Base-by-base conservation (phyloP, 2,329 filamentous ascomycete species). In the Colletotrichum camelliae region DNA sequence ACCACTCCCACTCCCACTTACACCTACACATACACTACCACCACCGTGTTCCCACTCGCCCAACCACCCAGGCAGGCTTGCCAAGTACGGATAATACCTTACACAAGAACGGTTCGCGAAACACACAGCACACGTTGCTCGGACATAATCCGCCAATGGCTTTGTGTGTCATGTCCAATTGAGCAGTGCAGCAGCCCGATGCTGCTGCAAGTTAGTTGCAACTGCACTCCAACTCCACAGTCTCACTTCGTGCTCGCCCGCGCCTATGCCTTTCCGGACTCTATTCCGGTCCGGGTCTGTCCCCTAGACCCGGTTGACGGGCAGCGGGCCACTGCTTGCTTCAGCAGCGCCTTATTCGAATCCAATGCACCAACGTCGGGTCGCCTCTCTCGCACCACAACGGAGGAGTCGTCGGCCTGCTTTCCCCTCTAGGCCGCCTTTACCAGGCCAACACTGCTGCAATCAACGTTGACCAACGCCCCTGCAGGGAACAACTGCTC, bases 251-350 rank as follows among this genome's bases (percentile, higher is more conserved):
- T 21, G 43, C 43, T 52, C n/a, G 39, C 29, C 43, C 21, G 29
- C 57, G 55, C 68, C 62, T 35, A 67, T 21, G 27, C 62, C 69
- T 13, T 27, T 48, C 29, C 43, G 43, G 43, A 55, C 31, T 55
- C 29, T 68, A 21, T 48, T 58, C 64, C 58, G 62, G n/a, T 7
- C 7, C 64, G 43, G 57, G 21, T 9, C 7, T 24, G 69, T 67
- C 24, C 65, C 64, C 65, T 52, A 31, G 58, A 74, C 74, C 74
- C 64, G 74, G 74, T 69, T 68, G 58, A 69, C 39, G 64, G 70
- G 43, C 29, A 67, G 58, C 72, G 9, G 29, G 37, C 33, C 61
- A 43, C 55, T 2, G 43, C 43, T 18, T 55, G 31, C 18, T 29
- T n/a, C 58, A 21, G 58, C 29, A 62, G 24, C 64, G 62, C 43